Base-by-base conservation (phyloP, 257 asterid species). In the Ocimum tenuiflorum region DNA sequence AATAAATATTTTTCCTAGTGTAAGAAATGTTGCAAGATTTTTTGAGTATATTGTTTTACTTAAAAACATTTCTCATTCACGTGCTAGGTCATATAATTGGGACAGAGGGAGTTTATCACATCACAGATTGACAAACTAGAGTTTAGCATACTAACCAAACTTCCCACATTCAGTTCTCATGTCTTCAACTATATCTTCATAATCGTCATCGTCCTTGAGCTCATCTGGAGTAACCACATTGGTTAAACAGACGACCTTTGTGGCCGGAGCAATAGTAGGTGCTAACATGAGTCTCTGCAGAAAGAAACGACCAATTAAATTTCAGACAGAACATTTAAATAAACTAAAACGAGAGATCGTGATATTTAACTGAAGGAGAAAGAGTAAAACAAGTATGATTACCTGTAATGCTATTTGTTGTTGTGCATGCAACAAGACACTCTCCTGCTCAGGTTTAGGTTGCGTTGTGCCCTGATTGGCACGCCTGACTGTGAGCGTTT, bases 401-500 rank as follows among this genome's bases (percentile, higher is more conserved):
- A 94, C 99, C 94, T 90, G 99, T 73, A 94, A 72, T 41, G 95
- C 95, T 45, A 94, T 84, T 73, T 94, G 99, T 73, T 94, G 99
- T 72, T 94, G 99, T 23, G 95, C 97, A 27, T 94, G 96, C 78
- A 88, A 75, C 58, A 94, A 68, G 35, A 90, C 86, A 50, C 86
- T 88, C 79, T 94, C 99, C 83, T 94, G 99, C 75, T 87, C 99
- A 14, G 99, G 99, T 53, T 88, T 90, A 48, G 95, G 94, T 70
- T 89, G 95, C 22, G 86, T 45, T 58, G 95, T 33, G 63, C 95
- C 99, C 72, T 88, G 96, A 78, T 85, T 90, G 27, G 99, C 99
- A 72, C 96, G 99, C 60, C 96, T 81, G 23, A 94, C 97, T 29
- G 96, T 94, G 67, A 94, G 96, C 5, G 97, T 90, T 78, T 94